Evolutionary conservation across 371 early-diverging fungal species (phyloP).

Genomic region (Mucor mucedo): DNA sequence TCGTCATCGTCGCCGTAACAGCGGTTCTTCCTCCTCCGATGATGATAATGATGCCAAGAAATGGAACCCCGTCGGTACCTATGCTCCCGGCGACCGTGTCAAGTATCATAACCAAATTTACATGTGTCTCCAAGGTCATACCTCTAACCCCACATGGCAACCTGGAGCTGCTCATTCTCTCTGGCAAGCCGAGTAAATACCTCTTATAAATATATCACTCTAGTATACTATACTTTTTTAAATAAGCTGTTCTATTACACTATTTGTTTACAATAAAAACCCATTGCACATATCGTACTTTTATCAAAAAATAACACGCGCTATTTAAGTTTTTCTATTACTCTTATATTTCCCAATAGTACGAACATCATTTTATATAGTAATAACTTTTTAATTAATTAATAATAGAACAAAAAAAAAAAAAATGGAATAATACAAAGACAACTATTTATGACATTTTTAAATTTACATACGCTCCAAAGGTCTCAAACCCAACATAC

Average conservation of each 20-base stretch:
- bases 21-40: constrained; percentile 9
- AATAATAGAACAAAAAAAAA: not conserved
- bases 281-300: no score
- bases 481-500: constrained; percentile 79
- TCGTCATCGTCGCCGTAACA: constrained; percentile 9
- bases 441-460: no score
- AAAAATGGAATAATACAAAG: constrained; percentile 4
- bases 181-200: constrained; percentile 55
- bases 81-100: constrained; percentile 62
- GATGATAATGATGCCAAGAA: constrained; percentile 34
- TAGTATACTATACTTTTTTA: no score
- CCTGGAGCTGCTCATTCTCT: constrained; percentile 61
- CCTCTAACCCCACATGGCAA: constrained; percentile 63
- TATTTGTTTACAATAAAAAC: no score
- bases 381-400: no score
- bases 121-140: constrained; percentile 60
- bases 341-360: no score
- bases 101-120: constrained; percentile 56
- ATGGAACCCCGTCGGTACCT: constrained; percentile 62
- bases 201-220: no score
- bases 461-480: constrained; percentile 83
- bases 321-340: no score
- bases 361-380: no score
- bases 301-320: no score
- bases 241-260: no score